Conservation (phyloP, 148 eudicot species). For the Heliamphora exappendiculata region DNA sequence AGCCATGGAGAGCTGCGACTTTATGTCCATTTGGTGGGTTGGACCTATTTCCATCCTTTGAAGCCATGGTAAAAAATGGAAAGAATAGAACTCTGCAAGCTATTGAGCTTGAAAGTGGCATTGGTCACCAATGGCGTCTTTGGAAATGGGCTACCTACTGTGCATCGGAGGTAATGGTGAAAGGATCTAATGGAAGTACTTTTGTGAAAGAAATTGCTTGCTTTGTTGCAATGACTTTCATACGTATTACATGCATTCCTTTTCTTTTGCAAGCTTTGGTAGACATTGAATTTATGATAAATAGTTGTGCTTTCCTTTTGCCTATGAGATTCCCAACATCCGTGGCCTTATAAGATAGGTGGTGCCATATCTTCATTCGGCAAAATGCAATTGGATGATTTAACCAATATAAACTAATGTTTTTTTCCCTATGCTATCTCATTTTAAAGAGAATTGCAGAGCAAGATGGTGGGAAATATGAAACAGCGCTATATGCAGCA, state of each 20-base stretch:
- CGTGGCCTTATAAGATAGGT: background rate
- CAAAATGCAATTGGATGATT: background rate
- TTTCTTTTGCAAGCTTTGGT: background rate
- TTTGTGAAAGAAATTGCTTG: background rate
- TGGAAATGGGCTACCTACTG: constrained; percentile 98
- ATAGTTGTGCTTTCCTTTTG: background rate
- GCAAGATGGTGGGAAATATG: constrained; percentile 85
- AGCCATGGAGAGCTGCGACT: constrained; percentile 97
- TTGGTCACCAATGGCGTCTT: constrained; percentile 78
- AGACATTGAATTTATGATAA: background rate
- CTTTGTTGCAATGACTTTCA: background rate
- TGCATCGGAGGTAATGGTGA: constrained; percentile 73
- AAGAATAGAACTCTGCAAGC: constrained; percentile 86
- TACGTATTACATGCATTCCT: background rate
- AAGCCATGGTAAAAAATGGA: constrained; percentile 69
- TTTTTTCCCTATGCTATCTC: constrained; percentile 3
- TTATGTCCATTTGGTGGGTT: constrained; percentile 74
- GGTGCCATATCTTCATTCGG: background rate
- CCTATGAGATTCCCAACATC: background rate
- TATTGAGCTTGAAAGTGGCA: constrained; percentile 80
- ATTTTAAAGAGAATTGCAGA: constrained; percentile 70
- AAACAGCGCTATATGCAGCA: constrained; percentile 82
- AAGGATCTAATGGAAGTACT: background rate
- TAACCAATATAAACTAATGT: background rate
- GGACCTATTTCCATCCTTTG: constrained; percentile 64